Conservation (phyloP, 345 rosid species). For the Hirschfeldia incana region DNA sequence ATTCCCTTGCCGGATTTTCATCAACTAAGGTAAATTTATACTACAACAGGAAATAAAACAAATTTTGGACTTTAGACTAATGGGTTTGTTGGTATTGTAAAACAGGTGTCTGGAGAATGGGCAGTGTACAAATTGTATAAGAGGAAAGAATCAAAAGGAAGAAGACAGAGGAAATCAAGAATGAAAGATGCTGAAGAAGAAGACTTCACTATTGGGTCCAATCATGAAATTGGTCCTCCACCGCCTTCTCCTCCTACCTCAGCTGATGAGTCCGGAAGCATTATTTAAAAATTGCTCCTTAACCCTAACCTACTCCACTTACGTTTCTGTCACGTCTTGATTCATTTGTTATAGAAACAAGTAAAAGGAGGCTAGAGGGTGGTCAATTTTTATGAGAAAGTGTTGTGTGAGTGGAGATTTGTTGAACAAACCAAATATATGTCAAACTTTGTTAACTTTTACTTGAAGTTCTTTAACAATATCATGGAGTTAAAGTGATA, state of each 20-base stretch:
- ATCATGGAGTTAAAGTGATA: neutral
- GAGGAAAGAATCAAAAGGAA: constrained; percentile 44
- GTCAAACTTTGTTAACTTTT: constrained; percentile 24
- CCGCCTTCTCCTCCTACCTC: constrained; percentile 65
- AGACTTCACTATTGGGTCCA: constrained; percentile 43
- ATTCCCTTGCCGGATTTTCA: constrained; percentile 42
- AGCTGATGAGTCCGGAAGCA: constrained; percentile 40
- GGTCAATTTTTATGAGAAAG: constrained; percentile 9
- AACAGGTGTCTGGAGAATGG: constrained; percentile 65
- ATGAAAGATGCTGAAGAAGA: neutral
- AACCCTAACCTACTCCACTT: constrained; percentile 39
- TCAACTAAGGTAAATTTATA: constrained; percentile 32
- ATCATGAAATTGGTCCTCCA: constrained; percentile 43
- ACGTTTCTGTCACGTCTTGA: constrained; percentile 28
- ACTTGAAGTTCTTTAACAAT: neutral
- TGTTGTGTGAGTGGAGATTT: constrained; percentile 24
- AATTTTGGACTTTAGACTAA: neutral
- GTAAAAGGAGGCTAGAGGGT: constrained; percentile 8
- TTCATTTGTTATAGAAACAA: constrained; percentile 23
- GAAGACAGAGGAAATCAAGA: constrained; percentile 18
- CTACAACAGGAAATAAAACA: neutral
- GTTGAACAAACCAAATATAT: constrained; percentile 12
- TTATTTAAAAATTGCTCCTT: constrained; percentile 1
- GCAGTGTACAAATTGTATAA: constrained; percentile 62
- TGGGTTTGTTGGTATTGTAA: constrained; percentile 15